Evolutionary conservation across 768 basidiomycete species (phyloP), one percentile per base, ranked within the genome.

Genomic region (Lentinula sp.): DNA sequence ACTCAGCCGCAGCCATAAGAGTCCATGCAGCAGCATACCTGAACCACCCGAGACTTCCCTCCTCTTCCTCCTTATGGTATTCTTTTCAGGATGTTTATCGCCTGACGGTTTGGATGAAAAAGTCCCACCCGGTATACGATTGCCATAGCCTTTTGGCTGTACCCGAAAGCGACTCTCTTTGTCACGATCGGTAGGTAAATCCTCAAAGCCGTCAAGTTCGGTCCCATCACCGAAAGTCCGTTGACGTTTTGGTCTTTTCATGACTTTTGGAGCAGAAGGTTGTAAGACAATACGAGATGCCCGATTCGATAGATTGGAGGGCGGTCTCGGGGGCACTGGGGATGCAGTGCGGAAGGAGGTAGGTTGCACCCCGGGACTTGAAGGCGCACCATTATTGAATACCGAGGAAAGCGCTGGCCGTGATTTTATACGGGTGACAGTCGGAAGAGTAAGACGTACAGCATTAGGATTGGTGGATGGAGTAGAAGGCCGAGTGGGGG

Each of bases 171-270:
- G 82, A 57, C 83, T 81, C 72, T 93, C 90, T 67, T 90, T 88
- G 54, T 94, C 92, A 51, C 90, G 80, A 68, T 95, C 90, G 9
- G 92, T 91, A 6, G 86, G 87, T 45, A 96, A 81, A 71, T 97
- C 95, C 32, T 95, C 95, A 61, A 97, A 82, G 3, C 73, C 85
- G 67, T 97, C 95, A 57, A 97, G 76, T 71, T 96, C 95, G 9
- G 92, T 94, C 13, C 95, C 95, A 68, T 93, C 90, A 5, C 91
- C 91, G 67, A 88, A 94, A 13, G 83, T 83, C 57, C 85, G 79
- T 63, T 81, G 81, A 42, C 90, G 87, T 73, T 93, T 94, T 12
- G 91, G 91, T 65, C 85, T 79, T 57, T 87, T 84, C 28, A 94
- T 74, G 12, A 92, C 72, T 73, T 86, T 91, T 6, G 88, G 84